Evolutionary conservation across 352 stramenopile species (phyloP), one percentile per base, ranked within the genome.

Genomic region (Phytophthora niederhauseri): DNA sequence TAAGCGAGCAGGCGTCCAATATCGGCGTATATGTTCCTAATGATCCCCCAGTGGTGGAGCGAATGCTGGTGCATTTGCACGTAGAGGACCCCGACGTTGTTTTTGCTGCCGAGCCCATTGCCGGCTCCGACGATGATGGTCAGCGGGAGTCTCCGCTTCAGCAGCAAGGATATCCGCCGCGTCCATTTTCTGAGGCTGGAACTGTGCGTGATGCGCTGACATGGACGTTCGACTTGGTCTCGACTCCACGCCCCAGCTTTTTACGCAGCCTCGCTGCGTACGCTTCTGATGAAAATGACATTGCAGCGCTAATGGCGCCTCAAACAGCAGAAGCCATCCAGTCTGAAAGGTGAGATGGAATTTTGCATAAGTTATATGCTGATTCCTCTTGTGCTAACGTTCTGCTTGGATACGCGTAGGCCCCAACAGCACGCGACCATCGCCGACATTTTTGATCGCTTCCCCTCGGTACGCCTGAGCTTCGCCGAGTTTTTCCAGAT

Each of bases 21-120:
- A 85, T 94, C 63, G 84, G 82, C 11, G 85, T 95, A 30, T 93
- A 92, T 57, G 82, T 90, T 19, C 87, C 84, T 15, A 95, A 95
- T 38, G 77, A 86, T 49, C 38, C 46, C 0, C 31, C 57, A 3
- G 54, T 81, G 7, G 84, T 96, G 14, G 66, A 88, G 7, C 84
- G 78, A 17, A 77, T 90, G 68, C 59, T 92, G 20, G 55, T 51
- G 17, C 68, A 81, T 31, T 70, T 94, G 54, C 72, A 82, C 12
- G 72, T 91, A n/a, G 36, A 61, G 34, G 79, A 92, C 46, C 74
- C 67, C 1, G 75, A 82, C 48, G 61, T 90, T 57, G 36, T 89
- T 8, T 90, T 84, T 66, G 70, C 66, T 14, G 68, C 81, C 11
- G 57, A 82, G 11, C 69, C 64, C 8, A 43, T 85, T 28, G 22